A percentile compares a stretch with the other conserved stretches of the same genome.
Conservation (phyloP, 2,329 filamentous ascomycete species). For the Sarocladiaceae sp. region DNA sequence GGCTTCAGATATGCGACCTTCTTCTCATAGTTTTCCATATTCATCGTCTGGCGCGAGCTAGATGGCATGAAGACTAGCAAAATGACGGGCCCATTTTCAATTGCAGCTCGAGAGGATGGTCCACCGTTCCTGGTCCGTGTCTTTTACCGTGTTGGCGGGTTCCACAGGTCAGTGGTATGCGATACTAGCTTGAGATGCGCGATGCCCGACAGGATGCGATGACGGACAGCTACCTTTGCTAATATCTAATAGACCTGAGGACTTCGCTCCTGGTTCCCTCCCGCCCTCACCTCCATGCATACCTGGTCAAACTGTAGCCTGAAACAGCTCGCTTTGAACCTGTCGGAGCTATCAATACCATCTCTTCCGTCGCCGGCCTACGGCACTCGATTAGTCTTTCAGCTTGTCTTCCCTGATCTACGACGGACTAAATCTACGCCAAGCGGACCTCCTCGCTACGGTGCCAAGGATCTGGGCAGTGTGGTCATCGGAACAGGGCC, state of each 20-base stretch:
- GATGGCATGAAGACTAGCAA: too few relatives aligned
- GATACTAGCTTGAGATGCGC: too few relatives aligned
- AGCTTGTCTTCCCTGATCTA: slow-evolving; percentile 79
- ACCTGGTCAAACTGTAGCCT: slow-evolving; percentile 82
- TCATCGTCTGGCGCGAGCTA: too few relatives aligned
- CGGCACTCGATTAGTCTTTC: slow-evolving; percentile 82
- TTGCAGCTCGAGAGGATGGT: too few relatives aligned
- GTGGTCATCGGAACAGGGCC: slow-evolving; percentile 63
- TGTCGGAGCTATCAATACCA: slow-evolving; percentile 60
- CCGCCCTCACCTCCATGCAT: slow-evolving; percentile 75
- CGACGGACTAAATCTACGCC: slow-evolving; percentile 24
- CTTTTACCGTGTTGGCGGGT: slow-evolving; percentile 72
- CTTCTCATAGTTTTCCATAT: background rate
- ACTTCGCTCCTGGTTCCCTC: slow-evolving; percentile 58
- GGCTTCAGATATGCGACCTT: too few relatives aligned
- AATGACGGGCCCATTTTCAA: too few relatives aligned
- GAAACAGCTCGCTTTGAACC: slow-evolving; percentile 72
- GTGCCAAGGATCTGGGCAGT: slow-evolving; percentile 77
- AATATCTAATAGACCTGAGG: slow-evolving; percentile 53
- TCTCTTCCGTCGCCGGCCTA: slow-evolving; percentile 70
- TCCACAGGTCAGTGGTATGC: slow-evolving; percentile 58
- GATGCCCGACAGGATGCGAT: too few relatives aligned
- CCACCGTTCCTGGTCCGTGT: slow-evolving; percentile 82
- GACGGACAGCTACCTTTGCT: too few relatives aligned
- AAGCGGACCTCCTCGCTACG: slow-evolving; percentile 50